Conservation (phyloP, 1,284 basidiomycete genomes). For the Austroboletus novae-zelandiae region DNA sequence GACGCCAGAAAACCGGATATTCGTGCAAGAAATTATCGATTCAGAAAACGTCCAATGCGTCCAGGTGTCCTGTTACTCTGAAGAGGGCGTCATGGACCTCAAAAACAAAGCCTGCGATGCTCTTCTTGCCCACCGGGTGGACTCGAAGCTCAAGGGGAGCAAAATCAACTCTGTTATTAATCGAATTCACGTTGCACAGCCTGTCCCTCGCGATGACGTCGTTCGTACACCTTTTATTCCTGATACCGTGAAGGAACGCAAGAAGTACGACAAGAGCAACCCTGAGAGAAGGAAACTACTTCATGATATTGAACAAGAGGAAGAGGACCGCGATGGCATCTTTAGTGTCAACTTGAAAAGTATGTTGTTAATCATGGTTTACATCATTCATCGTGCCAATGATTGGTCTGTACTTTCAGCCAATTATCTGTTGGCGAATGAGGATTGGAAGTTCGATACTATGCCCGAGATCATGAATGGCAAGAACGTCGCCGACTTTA, state of each 20-base stretch:
- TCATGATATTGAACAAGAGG: slow-evolving; percentile 78
- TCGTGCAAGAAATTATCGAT: slow-evolving; percentile 85
- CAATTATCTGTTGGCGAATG: slow-evolving; percentile 87
- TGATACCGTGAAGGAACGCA: slow-evolving; percentile 68
- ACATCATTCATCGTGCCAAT: neutral
- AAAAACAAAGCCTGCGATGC: slow-evolving; percentile 92
- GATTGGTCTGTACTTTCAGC: slow-evolving; percentile 45
- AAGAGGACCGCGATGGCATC: slow-evolving; percentile 82
- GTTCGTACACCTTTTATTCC: slow-evolving; percentile 86
- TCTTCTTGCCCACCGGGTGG: slow-evolving; percentile 89
- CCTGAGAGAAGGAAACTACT: slow-evolving; percentile 70
- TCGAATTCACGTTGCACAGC: slow-evolving; percentile 90
- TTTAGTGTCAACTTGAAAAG: slow-evolving; percentile 89
- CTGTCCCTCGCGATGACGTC: slow-evolving; percentile 83
- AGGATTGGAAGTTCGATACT: slow-evolving; percentile 94
- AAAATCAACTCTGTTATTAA: slow-evolving; percentile 91
- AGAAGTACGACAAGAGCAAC: slow-evolving; percentile 87
- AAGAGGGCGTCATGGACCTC: slow-evolving; percentile 94
- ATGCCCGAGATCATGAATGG: slow-evolving; percentile 98
- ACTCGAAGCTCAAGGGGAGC: slow-evolving; percentile 89
- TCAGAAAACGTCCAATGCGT: slow-evolving; percentile 69
- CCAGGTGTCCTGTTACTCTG: slow-evolving; percentile 88
- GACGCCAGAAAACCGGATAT: slow-evolving; percentile 64
- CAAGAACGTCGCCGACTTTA: slow-evolving; percentile 99
- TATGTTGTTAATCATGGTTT: slow-evolving; percentile 35